phyloP scores from a whole-genome alignment of 2,329 filamentous ascomycete genomes.

The Diplodia seriata region DNA sequence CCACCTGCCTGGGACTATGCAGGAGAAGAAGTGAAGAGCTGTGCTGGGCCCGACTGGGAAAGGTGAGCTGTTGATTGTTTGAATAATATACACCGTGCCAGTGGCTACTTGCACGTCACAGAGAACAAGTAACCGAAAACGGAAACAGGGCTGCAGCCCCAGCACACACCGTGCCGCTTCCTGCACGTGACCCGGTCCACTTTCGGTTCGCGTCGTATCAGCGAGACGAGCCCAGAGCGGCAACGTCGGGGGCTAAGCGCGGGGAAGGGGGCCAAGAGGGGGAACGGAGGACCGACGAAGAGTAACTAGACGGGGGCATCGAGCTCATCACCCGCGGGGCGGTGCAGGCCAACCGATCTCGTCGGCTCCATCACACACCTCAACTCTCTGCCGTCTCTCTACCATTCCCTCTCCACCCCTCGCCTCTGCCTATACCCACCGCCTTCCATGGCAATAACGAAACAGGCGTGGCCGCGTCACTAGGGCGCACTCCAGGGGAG shows the following conservation, averaged over 20 bases:
- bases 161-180: conserved; percentile 1
- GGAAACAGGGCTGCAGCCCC: background rate
- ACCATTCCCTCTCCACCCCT: too few relatives aligned
- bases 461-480: conserved; percentile 16
- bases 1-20: conserved; percentile 1
- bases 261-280: background rate
- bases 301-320: background rate
- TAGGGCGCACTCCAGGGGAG: background rate
- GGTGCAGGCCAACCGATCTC: background rate
- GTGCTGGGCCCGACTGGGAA: background rate
- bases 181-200: conserved; percentile 25
- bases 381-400: background rate
- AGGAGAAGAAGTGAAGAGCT: background rate
- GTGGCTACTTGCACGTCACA: background rate
- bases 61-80: too few relatives aligned
- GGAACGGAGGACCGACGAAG: conserved; percentile 2
- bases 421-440: background rate
- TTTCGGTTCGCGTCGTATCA: conserved; percentile 14
- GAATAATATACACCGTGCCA: background rate
- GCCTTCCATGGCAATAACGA: conserved; percentile 5
- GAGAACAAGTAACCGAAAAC: background rate
- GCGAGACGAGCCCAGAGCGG: background rate
- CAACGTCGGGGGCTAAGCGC: background rate
- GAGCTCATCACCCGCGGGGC: background rate
- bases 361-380: background rate